Conservation (phyloP, 371 early-diverging fungal species). For the Lichtheimia ornata region DNA sequence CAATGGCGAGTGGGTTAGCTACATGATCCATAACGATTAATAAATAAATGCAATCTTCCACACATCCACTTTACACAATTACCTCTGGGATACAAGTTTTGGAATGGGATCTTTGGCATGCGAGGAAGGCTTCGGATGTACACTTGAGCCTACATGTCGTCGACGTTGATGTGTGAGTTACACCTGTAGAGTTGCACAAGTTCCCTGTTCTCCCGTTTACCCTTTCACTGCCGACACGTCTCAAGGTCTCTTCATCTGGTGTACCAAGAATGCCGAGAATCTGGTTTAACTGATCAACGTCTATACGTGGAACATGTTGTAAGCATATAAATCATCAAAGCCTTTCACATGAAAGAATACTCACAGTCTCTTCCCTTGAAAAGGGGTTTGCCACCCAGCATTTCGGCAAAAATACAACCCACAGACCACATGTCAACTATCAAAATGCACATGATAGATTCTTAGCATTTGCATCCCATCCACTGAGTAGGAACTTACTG, state of each 20-base stretch:
- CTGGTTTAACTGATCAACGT: constrained; percentile 98
- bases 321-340: background rate
- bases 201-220: constrained; percentile 32
- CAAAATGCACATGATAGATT: background rate
- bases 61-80: background rate
- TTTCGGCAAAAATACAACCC: constrained; percentile 97
- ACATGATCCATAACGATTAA: constrained; percentile 1
- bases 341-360: constrained; percentile 15
- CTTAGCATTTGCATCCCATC: background rate
- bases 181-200: constrained; percentile 5
- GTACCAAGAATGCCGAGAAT: constrained; percentile 97
- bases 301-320: constrained; percentile 18
- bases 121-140: constrained; percentile 91
- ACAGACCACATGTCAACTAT: constrained; percentile 97
- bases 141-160: constrained; percentile 79
- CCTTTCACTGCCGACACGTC: constrained; percentile 80
- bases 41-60: constrained; percentile 26
- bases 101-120: constrained; percentile 89
- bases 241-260: constrained; percentile 92
- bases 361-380: constrained; percentile 91
- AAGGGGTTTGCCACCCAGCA: constrained; percentile 87
- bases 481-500: constrained; percentile 58
- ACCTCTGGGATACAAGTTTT: constrained; percentile 75
- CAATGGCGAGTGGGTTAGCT: constrained; percentile 72
- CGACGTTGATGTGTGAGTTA: background rate